A percentile compares a stretch with the other conserved stretches of the same genome.
phyloP scores from a whole-genome alignment of 2,329 filamentous ascomycete species.

The Cercospora zeae-maydis region DNA sequence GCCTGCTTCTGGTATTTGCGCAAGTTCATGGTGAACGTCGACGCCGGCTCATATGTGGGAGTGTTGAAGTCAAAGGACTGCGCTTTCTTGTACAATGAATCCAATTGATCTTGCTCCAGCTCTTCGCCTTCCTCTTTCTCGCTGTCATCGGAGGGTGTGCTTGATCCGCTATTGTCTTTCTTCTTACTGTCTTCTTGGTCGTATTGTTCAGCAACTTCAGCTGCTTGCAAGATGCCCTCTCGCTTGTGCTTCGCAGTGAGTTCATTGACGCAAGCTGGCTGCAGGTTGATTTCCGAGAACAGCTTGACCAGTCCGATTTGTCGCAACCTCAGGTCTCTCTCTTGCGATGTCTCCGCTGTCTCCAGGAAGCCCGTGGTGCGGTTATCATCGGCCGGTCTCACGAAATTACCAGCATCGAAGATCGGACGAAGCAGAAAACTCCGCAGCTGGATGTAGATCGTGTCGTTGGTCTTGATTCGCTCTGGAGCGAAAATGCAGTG shows the following conservation, averaged over 20 bases:
- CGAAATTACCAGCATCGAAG: constrained; percentile 64
- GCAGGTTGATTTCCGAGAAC: constrained; percentile 81
- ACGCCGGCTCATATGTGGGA: constrained; percentile 76
- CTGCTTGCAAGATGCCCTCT: constrained; percentile 80
- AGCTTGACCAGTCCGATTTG: constrained; percentile 86
- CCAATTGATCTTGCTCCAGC: constrained; percentile 91
- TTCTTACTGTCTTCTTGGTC: constrained; percentile 56
- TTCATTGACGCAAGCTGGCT: constrained; percentile 70
- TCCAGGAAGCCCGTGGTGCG: constrained; percentile 72
- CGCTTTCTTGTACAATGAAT: constrained; percentile 89
- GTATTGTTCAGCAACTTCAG: constrained; percentile 76
- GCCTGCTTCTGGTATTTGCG: constrained; percentile 95
- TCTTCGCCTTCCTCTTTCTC: constrained; percentile 74
- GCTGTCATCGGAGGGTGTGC: constrained; percentile 57
- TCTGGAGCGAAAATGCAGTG: constrained; percentile 88
- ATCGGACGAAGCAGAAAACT: constrained; percentile 72
- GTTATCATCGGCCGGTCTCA: constrained; percentile 64
- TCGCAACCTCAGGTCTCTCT: constrained; percentile 75
- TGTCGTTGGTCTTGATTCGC: constrained; percentile 81
- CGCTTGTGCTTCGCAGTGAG: constrained; percentile 73
- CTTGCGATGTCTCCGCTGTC: constrained; percentile 78
- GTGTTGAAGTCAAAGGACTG: constrained; percentile 96
- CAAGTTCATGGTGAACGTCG: constrained; percentile 76
- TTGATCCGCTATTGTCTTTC: constrained; percentile 47
- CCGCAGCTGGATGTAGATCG: constrained; percentile 81